Conservation (phyloP, 2,329 filamentous ascomycete genomes). For the Albifimbria verrucaria region DNA sequence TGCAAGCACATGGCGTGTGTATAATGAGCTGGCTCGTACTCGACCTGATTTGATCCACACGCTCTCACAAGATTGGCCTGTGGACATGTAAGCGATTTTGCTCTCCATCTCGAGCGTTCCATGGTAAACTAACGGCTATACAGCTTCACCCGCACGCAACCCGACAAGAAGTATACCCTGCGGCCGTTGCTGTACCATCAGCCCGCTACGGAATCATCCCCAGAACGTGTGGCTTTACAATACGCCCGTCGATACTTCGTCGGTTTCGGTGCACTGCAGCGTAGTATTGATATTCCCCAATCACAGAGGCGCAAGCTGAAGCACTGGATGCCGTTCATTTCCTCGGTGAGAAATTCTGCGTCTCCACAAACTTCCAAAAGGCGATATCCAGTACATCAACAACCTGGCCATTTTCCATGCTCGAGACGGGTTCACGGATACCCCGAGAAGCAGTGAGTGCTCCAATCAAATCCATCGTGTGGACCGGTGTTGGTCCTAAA, state of each 20-base stretch:
- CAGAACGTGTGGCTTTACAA: constrained; percentile 56
- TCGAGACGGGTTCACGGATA: constrained; percentile 45
- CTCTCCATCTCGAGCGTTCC: background rate
- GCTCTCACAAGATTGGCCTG: constrained; percentile 46
- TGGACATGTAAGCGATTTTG: constrained; percentile 34
- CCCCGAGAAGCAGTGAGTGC: constrained; percentile 41
- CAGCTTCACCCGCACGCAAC: constrained; percentile 47
- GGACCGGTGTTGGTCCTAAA: background rate
- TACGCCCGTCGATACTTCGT: constrained; percentile 59
- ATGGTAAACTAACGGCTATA: background rate
- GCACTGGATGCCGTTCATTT: constrained; percentile 50
- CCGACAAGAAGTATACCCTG: constrained; percentile 34
- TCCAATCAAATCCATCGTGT: no score
- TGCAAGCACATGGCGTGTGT: constrained; percentile 56
- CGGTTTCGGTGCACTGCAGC: constrained; percentile 52
- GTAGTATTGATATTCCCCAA: constrained; percentile 53
- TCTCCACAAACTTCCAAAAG: constrained; percentile 42
- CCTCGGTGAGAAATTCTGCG: constrained; percentile 41
- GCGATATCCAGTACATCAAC: constrained; percentile 54
- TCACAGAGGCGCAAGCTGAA: constrained; percentile 50
- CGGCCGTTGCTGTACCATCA: constrained; percentile 57
- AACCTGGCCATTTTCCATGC: constrained; percentile 54
- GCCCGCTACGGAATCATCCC: constrained; percentile 37
- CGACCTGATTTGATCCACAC: constrained; percentile 59
- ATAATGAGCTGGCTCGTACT: constrained; percentile 58